Evolutionary conservation across 2,329 filamentous ascomycete species (phyloP).

Genomic region (Didymella sp.): DNA sequence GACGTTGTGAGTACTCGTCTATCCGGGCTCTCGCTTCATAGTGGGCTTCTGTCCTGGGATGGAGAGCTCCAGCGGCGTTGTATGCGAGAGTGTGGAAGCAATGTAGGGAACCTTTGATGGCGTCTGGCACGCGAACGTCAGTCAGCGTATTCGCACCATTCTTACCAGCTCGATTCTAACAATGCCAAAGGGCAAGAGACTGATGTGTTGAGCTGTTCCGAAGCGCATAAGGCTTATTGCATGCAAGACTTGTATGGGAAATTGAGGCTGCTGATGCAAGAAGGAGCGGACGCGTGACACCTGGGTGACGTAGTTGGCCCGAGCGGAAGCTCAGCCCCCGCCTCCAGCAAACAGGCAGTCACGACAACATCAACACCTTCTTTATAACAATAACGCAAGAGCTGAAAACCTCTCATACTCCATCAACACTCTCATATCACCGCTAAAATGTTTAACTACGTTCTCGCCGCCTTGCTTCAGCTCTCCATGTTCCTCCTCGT

Average conservation of each 20-base stretch:
- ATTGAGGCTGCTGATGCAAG: conserved; percentile 3
- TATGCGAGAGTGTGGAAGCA: no score
- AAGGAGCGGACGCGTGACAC: conserved; percentile 5
- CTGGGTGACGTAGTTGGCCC: conserved; percentile 14
- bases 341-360: conserved; percentile 13
- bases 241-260: not conserved
- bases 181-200: not conserved
- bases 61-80: no score
- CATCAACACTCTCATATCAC: not conserved
- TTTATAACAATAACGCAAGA: not conserved
- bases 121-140: no score
- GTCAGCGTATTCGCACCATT: no score
- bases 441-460: conserved; percentile 42
- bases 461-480: conserved; percentile 59
- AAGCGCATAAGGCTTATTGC: not conserved
- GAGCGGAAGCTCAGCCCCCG: conserved; percentile 4
- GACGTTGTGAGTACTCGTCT: no score
- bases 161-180: no score
- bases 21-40: no score
- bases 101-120: no score
- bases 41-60: no score
- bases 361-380: conserved; percentile 1
- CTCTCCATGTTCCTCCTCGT: conserved; percentile 59
- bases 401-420: not conserved
- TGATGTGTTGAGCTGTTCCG: not conserved